These are phyloP conservation scores for Agarophyton chilense DNA, from an alignment of 23 red algal genomes.

Conservation along the genomic window DNA sequence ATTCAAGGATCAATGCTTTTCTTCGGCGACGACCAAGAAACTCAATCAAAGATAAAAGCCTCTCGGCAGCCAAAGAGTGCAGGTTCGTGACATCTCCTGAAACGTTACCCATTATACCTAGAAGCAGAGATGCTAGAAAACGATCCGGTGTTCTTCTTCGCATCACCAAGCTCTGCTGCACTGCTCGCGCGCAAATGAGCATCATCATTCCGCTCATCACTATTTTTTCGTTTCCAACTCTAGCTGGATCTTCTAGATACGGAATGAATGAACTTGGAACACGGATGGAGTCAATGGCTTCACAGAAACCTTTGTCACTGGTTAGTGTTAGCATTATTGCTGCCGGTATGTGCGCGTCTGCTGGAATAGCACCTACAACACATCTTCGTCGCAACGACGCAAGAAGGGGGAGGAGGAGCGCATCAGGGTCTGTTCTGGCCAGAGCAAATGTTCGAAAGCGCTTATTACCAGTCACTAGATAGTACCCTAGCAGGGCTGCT, in stretches of 20 bases:
- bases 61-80: constrained; percentile 52
- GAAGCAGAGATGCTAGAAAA: constrained; percentile 24
- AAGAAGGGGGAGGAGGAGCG: constrained; percentile 44
- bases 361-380: constrained; percentile 31
- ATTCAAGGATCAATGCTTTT: constrained; percentile 28
- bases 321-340: constrained; percentile 47
- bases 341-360: constrained; percentile 55
- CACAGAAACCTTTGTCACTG: constrained; percentile 62
- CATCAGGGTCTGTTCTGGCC: constrained; percentile 53
- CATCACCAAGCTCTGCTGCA: constrained; percentile 58
- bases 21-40: constrained; percentile 41
- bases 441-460: constrained; percentile 66
- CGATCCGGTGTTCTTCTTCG: constrained; percentile 25
- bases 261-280: constrained; percentile 24
- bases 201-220: constrained; percentile 42
- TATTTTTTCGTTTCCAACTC: constrained; percentile 42
- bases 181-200: constrained; percentile 39
- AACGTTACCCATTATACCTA: constrained; percentile 56
- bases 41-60: constrained; percentile 49
- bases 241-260: constrained; percentile 29
- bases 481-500: constrained; percentile 50
- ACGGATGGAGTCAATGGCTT: constrained; percentile 44
- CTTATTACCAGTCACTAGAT: constrained; percentile 41
- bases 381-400: constrained; percentile 61
- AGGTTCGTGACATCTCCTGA: constrained; percentile 61